Evolutionary conservation across 805 yeast genomes (phyloP).

Genomic region (Candida ovalis): DNA sequence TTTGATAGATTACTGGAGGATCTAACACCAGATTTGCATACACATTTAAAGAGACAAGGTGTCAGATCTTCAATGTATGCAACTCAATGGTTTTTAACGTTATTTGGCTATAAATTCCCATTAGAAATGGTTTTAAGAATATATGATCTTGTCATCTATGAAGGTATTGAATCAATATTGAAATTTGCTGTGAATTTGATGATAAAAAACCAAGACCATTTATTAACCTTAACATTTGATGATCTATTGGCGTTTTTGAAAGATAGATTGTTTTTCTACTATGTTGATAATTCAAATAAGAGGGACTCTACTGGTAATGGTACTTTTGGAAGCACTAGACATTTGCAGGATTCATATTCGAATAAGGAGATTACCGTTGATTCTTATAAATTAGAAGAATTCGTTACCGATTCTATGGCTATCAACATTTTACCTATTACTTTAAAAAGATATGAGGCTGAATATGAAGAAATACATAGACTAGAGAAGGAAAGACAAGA

Average conservation of each 20-base stretch:
- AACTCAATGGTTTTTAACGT: conserved; percentile 93
- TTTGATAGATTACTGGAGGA: conserved; percentile 86
- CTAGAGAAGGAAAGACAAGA: conserved; percentile 61
- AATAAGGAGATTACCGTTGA: conserved; percentile 21
- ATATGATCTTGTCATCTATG: conserved; percentile 82
- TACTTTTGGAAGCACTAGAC: conserved; percentile 3
- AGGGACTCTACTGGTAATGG: conserved; percentile 5
- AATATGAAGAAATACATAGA: conserved; percentile 69
- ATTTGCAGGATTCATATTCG: conserved; percentile 15
- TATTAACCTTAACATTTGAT: conserved; percentile 70
- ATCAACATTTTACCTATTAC: conserved; percentile 71
- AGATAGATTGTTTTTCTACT: conserved; percentile 71
- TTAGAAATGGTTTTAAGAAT: conserved; percentile 82
- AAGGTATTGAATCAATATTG: conserved; percentile 84
- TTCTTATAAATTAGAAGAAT: conserved; percentile 61
- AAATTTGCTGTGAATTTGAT: conserved; percentile 82
- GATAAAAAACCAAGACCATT: conserved; percentile 56
- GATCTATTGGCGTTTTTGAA: conserved; percentile 71
- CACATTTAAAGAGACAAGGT: conserved; percentile 82
- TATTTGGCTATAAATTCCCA: conserved; percentile 94
- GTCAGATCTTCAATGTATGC: conserved; percentile 94
- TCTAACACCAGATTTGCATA: conserved; percentile 62
- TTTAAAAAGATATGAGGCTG: conserved; percentile 65
- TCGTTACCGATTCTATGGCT: conserved; percentile 75
- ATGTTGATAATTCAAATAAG: conserved; percentile 39